Conservation (phyloP, 1,139 yeast genomes). For the Wickerhamomyces sp. region DNA sequence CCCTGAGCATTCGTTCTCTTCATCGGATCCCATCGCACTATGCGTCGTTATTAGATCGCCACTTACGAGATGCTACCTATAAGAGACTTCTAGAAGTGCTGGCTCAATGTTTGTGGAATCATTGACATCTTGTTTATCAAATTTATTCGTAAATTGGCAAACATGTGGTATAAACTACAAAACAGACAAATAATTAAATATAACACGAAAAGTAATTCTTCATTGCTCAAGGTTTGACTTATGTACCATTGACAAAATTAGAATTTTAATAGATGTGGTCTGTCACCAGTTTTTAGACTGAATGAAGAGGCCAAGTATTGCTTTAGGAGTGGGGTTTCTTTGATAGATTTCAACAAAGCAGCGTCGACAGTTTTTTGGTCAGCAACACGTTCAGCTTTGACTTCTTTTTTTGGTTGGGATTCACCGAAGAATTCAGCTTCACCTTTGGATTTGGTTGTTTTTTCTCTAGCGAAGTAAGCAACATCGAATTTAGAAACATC, state of each 20-base stretch:
- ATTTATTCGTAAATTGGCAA: no score
- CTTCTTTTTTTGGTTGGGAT: slow-evolving; percentile 64
- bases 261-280: slow-evolving; percentile 97
- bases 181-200: no score
- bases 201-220: slow-evolving; percentile 15
- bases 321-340: slow-evolving; percentile 96
- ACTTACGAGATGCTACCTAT: no score
- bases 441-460: slow-evolving; percentile 75
- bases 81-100: no score
- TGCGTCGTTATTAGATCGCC: no score
- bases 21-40: no score
- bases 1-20: no score
- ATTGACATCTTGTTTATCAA: no score
- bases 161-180: no score
- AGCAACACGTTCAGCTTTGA: slow-evolving; percentile 93
- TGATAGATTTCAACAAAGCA: slow-evolving; percentile 89
- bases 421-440: slow-evolving; percentile 96
- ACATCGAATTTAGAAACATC: slow-evolving; percentile 91
- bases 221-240: slow-evolving; percentile 18
- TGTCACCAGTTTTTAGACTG: slow-evolving; percentile 98
- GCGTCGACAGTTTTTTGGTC: slow-evolving; percentile 98
- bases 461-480: slow-evolving; percentile 97
- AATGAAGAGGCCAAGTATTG: slow-evolving; percentile 96
- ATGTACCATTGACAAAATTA: slow-evolving; percentile 35
- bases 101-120: no score